Conservation (phyloP, 23 red algal genomes). For the Chondrus crispus region DNA sequence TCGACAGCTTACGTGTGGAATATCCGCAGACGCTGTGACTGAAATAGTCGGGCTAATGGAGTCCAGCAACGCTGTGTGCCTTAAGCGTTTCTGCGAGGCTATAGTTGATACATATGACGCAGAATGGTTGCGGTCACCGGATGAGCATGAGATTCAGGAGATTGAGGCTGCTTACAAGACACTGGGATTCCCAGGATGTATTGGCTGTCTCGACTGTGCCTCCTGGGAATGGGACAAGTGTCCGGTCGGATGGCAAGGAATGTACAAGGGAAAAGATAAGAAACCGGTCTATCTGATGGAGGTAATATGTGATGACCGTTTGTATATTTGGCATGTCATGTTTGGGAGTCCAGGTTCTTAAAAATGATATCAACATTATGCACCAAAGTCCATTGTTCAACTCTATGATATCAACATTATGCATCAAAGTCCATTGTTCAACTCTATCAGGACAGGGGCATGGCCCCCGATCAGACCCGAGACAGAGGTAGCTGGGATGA, state of each 20-base stretch:
- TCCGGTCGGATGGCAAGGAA: slow-evolving; percentile 12
- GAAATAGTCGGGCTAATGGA: not conserved
- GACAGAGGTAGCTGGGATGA: not conserved
- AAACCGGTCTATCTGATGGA: slow-evolving; percentile 14
- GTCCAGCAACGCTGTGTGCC: not conserved
- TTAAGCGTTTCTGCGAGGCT: not conserved
- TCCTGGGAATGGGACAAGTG: not conserved
- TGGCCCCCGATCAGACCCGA: not conserved
- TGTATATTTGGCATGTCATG: slow-evolving; percentile 35
- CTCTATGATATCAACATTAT: slow-evolving; percentile 27
- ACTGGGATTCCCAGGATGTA: not conserved
- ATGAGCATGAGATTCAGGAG: not conserved
- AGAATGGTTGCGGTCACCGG: not conserved
- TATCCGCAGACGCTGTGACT: not conserved
- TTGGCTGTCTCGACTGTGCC: not conserved
- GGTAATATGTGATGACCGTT: slow-evolving; percentile 45
- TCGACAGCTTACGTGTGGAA: not conserved
- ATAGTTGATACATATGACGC: not conserved
- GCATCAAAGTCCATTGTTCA: not conserved
- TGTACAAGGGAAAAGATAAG: not conserved
- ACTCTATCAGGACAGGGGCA: not conserved
- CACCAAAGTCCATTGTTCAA: slow-evolving; percentile 17
- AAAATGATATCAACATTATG: slow-evolving; percentile 34
- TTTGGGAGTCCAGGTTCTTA: slow-evolving; percentile 12
- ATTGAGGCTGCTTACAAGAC: not conserved